phyloP scores from a whole-genome alignment of 2,329 filamentous ascomycete species.

The Microthyrium microscopicum region DNA sequence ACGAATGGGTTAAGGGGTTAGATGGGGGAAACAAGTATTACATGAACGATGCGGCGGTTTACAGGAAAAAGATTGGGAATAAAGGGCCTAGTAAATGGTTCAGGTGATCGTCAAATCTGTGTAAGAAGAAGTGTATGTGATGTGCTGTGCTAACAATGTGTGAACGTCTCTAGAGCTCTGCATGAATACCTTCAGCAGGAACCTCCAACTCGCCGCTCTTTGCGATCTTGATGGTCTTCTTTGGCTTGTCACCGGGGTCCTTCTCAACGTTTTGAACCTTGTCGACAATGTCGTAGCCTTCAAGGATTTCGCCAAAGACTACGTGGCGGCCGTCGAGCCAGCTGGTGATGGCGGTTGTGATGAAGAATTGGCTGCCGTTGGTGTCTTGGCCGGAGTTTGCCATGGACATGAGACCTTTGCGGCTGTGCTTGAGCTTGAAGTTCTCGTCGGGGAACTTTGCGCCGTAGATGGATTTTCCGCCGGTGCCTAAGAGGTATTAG shows the following conservation, averaged over 20 bases:
- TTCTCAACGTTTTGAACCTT: conserved; percentile 61
- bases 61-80: conserved; percentile 6
- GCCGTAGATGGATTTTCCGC: conserved; percentile 80
- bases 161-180: conserved; percentile 77
- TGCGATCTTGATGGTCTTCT: conserved; percentile 53
- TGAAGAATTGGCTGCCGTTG: conserved; percentile 84
- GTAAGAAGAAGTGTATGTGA: too few species aligned
- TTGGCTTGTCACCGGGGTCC: conserved; percentile 49
- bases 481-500: conserved; percentile 39
- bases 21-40: conserved; percentile 2
- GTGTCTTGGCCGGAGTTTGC: conserved; percentile 73
- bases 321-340: conserved; percentile 78
- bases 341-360: conserved; percentile 64
- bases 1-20: conserved; percentile 13
- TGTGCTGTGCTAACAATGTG: too few species aligned
- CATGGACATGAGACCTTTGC: conserved; percentile 59
- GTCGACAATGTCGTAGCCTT: conserved; percentile 67
- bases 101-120: conserved; percentile 10
- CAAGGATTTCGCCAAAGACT: conserved; percentile 76
- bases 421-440: conserved; percentile 87
- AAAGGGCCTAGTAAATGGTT: conserved; percentile 5
- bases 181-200: conserved; percentile 79
- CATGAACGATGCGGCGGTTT: conserved; percentile 5
- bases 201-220: conserved; percentile 75
- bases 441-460: conserved; percentile 76